Evolutionary conservation across 352 stramenopile genomes (phyloP).

Genomic region (Pythium volutum): DNA sequence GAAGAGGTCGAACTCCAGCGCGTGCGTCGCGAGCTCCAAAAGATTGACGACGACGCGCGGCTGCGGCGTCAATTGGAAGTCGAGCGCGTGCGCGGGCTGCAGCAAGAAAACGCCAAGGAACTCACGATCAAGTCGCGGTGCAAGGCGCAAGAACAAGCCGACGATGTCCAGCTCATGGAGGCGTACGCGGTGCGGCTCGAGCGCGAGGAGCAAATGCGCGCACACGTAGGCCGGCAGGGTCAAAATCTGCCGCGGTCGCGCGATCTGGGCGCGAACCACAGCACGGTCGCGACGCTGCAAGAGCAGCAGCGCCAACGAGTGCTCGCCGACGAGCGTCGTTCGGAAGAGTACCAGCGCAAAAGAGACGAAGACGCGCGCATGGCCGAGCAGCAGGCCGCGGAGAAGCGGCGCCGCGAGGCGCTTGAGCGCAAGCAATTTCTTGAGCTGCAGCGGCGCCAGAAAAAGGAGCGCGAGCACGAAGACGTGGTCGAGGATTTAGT

Average conservation of each 20-base stretch:
- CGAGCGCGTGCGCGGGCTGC: constrained; percentile 46
- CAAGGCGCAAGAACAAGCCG: constrained; percentile 43
- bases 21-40: constrained; percentile 49
- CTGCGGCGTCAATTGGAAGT: constrained; percentile 39
- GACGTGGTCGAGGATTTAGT: constrained; percentile 57
- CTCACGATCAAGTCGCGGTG: constrained; percentile 36
- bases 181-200: constrained; percentile 55
- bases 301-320: constrained; percentile 46
- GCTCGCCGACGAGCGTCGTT: constrained; percentile 50
- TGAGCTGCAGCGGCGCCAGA: constrained; percentile 40
- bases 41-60: constrained; percentile 40
- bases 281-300: constrained; percentile 42
- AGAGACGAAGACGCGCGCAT: constrained; percentile 37
- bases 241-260: constrained; percentile 40
- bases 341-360: constrained; percentile 61
- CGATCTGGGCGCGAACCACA: constrained; percentile 33
- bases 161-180: constrained; percentile 71
- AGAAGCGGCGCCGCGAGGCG: constrained; percentile 41
- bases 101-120: constrained; percentile 46
- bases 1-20: constrained; percentile 54
- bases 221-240: constrained; percentile 33
- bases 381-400: constrained; percentile 30
- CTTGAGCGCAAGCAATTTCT: constrained; percentile 59
- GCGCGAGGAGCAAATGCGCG: constrained; percentile 55
- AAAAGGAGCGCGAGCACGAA: constrained; percentile 52